Evolutionary conservation across 164 flowering plant genomes (phyloP), one percentile per base, ranked within the genome.

Genomic region (Dillenia turbinata): DNA sequence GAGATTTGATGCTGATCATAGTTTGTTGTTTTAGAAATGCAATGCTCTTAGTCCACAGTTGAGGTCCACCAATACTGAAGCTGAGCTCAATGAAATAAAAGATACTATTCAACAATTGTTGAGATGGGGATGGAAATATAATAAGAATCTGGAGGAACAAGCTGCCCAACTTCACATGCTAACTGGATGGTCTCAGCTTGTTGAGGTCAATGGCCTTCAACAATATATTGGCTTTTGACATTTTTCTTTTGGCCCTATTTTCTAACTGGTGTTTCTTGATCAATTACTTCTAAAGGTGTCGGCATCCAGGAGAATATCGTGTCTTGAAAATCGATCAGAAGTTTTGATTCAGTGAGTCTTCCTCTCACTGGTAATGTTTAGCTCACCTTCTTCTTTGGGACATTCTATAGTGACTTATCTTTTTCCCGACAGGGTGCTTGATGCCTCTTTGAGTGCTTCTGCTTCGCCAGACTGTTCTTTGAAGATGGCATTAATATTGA

Each of bases 81-180:
- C 63, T 57, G 92, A 91, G 69, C 69, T 91, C 16, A 81, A 69
- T 74, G 95, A 87, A 49, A 71, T 86, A 59, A 81, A 83, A 64
- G 93, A 88, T 65, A 65, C 85, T 10, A 78, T 94, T 73, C 97
- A 86, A 51, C 84, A 82, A 54, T 68, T 91, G 55, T 65, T 88
- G 68, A 78, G 93, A 82, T 91, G 97, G 97, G 93, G 86, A 56
- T 94, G 96, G 96, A 89, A 77, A 71, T 84, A 88, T 71, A 94
- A 94, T 73, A 88, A 80, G 69, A 94, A 91, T 78, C 96, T 91
- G 66, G 99, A 94, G 79, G 99, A 94, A 69, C 97, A 91, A 70
- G 99, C 94, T 69, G 96, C 96, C 61, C 99, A 94, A 66, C 97
- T 94, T 60, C 99, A 94, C 74, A 88, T 91, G 97, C 72, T 91